Conservation (phyloP, 2,329 filamentous ascomycete genomes). For the Clonostachys rosea region DNA sequence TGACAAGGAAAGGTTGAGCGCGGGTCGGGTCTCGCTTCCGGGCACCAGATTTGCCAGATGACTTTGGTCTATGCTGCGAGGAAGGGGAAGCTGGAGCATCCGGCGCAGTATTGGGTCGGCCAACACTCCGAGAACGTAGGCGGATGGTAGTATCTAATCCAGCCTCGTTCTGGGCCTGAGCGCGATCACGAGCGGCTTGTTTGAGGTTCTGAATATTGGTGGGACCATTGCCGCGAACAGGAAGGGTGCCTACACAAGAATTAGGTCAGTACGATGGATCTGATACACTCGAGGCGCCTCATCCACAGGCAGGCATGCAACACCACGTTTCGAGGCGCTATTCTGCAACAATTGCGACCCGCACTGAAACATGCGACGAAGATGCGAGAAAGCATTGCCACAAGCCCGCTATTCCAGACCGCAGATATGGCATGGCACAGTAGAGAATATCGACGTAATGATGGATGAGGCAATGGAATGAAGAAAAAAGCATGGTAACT, state of each 20-base stretch:
- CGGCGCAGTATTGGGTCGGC: conserved; percentile 6
- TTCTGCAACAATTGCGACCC: too few relatives aligned
- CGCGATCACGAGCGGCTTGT: conserved; percentile 3
- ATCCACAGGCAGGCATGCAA: too few relatives aligned
- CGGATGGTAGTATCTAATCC: conserved; percentile 1
- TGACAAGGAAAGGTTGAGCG: background rate
- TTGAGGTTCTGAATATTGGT: conserved; percentile 5
- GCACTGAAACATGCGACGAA: too few relatives aligned
- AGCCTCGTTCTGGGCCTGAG: background rate
- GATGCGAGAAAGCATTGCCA: too few relatives aligned
- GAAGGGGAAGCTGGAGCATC: background rate
- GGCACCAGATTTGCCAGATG: conserved; percentile 1
- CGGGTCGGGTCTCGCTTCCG: background rate
- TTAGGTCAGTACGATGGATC: background rate
- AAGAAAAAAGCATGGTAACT: background rate
- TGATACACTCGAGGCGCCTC: too few relatives aligned
- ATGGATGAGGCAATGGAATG: background rate
- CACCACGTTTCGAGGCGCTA: too few relatives aligned
- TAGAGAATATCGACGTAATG: too few relatives aligned
- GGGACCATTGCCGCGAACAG: conserved; percentile 6
- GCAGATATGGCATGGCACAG: too few relatives aligned
- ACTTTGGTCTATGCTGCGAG: conserved; percentile 2
- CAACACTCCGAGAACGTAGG: conserved; percentile 1
- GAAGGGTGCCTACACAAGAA: conserved; percentile 1
- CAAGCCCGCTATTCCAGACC: too few relatives aligned